A percentile compares a stretch with the other conserved stretches of the same genome.
Conservation (phyloP, 1,139 yeast species). For the Pichia sp. region DNA sequence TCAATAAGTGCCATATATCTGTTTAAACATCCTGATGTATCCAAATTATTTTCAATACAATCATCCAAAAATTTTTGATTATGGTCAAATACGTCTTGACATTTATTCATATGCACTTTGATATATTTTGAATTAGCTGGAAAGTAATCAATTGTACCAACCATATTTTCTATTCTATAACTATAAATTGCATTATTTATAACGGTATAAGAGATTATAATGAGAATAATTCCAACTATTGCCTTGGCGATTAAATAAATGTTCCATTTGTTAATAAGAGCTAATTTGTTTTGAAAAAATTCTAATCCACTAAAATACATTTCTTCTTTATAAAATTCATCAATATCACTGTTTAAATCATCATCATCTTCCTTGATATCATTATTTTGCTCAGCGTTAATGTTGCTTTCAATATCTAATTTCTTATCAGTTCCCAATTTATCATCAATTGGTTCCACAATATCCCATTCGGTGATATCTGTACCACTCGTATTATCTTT, state of each 20-base stretch:
- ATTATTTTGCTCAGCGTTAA: background rate
- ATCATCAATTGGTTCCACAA: background rate
- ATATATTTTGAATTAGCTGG: slow-evolving; percentile 2
- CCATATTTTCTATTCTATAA: slow-evolving; percentile 4
- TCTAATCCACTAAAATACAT: too few relatives aligned
- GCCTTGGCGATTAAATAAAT: background rate
- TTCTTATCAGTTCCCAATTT: background rate
- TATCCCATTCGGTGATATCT: background rate
- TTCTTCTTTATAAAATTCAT: background rate
- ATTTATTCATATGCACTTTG: slow-evolving; percentile 3
- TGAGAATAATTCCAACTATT: background rate
- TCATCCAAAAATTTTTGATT: background rate
- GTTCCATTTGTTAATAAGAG: background rate
- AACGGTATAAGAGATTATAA: background rate
- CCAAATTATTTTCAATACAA: background rate
- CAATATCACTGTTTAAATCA: background rate
- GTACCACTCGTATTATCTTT: background rate
- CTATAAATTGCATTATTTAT: background rate
- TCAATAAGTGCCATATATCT: background rate
- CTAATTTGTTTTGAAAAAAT: background rate
- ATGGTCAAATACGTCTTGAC: background rate
- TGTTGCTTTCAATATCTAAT: too few relatives aligned
- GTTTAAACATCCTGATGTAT: background rate
- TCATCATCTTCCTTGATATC: background rate
- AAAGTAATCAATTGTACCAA: slow-evolving; percentile 4